Evolutionary conservation across 257 asterid species (phyloP), one percentile per base, ranked within the genome.

Genomic region (Fraxinus quadrangulata): DNA sequence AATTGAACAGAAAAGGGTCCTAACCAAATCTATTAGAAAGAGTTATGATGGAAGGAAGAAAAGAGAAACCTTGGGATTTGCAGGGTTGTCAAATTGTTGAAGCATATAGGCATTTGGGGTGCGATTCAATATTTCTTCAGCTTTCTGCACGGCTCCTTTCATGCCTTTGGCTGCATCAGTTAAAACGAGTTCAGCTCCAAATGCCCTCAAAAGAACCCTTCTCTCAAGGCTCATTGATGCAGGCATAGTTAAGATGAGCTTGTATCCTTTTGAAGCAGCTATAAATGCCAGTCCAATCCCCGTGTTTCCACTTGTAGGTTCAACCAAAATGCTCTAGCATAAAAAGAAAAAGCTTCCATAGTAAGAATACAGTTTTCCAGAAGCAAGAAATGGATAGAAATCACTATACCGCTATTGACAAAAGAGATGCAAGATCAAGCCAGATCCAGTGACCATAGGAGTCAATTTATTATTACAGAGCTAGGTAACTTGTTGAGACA

Each of bases 151-250:
- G 73, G 99, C 97, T 78, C 99, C 99, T 82, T 86, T 89, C 97
- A 96, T 89, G 84, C 98, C 99, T 87, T 90, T 92, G 68, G 98
- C 89, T 37, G 98, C 90, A 21, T 93, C 97, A 12, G 99, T 93
- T 82, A 96, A 83, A 81, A 96, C 84, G 81, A 96, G 89, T 74
- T 96, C 99, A 77, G 99, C 99, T 84, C 99, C 99, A 82, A 96
- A 96, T 84, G 99, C 99, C 86, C 86, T 96, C 85, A 96, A 81
- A 85, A 93, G 92, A 75, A 96, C 97, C 88, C 97, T 90, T 89
- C 99, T 93, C 85, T 96, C 99, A 77, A 93, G 94, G 90, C 97
- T 93, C 98, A 96, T 93, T 83, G 99, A 96, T n/a, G 99, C 92
- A 17, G 99, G 99, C 99, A 96, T 93, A 4, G 99, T 93, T 84